Percentiles rank a stretch among this genome's conserved stretches.
phyloP scores from a whole-genome alignment of 176 grass and related monocot genomes.

The Saccharum officinarum region DNA sequence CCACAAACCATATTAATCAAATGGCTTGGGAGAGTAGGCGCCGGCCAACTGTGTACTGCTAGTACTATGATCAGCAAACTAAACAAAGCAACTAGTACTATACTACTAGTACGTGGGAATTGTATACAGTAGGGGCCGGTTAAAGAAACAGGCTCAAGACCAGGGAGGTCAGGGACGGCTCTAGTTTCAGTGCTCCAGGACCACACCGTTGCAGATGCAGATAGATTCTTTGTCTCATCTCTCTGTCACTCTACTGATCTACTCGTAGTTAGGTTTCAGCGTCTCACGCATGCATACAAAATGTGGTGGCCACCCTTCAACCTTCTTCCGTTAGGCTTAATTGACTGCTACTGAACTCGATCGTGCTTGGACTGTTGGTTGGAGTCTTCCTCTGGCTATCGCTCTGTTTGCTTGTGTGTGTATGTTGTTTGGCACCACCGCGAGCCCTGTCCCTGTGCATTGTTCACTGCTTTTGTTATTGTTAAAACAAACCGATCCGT shows the following conservation, averaged over 20 bases:
- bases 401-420: not conserved
- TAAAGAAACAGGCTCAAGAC: not conserved
- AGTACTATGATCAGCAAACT: not conserved
- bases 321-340: conserved; percentile 40
- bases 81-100: not conserved
- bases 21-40: not conserved
- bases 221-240: conserved; percentile 22
- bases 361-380: not conserved
- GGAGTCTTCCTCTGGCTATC: not conserved
- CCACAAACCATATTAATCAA: not conserved
- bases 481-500: too few species aligned
- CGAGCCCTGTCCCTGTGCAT: not conserved
- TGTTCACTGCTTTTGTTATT: too few species aligned
- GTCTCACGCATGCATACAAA: not conserved
- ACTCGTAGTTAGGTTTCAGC: not conserved
- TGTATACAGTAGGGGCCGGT: not conserved
- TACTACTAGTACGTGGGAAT: not conserved
- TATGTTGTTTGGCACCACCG: not conserved
- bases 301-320: not conserved
- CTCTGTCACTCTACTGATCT: not conserved
- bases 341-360: not conserved
- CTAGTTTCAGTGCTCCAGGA: conserved; percentile 29
- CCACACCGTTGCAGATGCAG: conserved; percentile 26
- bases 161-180: not conserved
- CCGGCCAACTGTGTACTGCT: not conserved